Evolutionary conservation across 2,329 filamentous ascomycete genomes (phyloP).

Genomic region (Stagonosporopsis chrysanthemi): DNA sequence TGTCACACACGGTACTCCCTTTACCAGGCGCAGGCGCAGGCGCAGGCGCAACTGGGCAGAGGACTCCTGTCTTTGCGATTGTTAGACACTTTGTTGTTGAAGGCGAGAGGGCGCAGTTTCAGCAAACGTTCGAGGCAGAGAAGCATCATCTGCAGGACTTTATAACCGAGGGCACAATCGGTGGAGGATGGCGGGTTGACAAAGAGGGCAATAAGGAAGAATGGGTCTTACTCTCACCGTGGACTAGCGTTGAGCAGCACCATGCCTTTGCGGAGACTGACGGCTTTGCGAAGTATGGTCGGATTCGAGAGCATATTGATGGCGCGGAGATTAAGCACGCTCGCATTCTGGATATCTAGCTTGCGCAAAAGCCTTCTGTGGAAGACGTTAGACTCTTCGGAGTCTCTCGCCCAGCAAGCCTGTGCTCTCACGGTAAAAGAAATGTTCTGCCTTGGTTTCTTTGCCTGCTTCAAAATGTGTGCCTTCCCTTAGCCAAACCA

Average conservation of each 20-base stretch:
- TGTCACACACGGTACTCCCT: slow-evolving; percentile 44
- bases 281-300: slow-evolving; percentile 38
- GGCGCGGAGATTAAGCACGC: slow-evolving; percentile 38
- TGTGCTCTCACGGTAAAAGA: too few species aligned
- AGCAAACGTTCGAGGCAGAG: slow-evolving; percentile 32
- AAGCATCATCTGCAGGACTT: slow-evolving; percentile 36
- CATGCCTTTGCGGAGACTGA: slow-evolving; percentile 44
- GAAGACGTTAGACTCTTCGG: background rate
- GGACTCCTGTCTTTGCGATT: slow-evolving; percentile 39
- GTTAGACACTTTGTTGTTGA: slow-evolving; percentile 44
- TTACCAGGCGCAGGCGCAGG: slow-evolving; percentile 28
- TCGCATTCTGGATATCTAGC: slow-evolving; percentile 26
- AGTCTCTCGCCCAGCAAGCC: background rate
- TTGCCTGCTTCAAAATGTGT: too few species aligned
- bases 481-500: too few species aligned
- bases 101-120: slow-evolving; percentile 35
- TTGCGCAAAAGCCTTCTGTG: background rate
- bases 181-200: slow-evolving; percentile 54
- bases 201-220: slow-evolving; percentile 48
- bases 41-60: background rate
- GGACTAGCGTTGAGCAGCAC: slow-evolving; percentile 49
- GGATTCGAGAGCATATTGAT: slow-evolving; percentile 26
- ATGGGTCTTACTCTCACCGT: slow-evolving; percentile 53
- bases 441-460: too few species aligned
- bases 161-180: slow-evolving; percentile 38